Conservation (phyloP, 2,329 filamentous ascomycete species). For the Ceratocystis ficicola region DNA sequence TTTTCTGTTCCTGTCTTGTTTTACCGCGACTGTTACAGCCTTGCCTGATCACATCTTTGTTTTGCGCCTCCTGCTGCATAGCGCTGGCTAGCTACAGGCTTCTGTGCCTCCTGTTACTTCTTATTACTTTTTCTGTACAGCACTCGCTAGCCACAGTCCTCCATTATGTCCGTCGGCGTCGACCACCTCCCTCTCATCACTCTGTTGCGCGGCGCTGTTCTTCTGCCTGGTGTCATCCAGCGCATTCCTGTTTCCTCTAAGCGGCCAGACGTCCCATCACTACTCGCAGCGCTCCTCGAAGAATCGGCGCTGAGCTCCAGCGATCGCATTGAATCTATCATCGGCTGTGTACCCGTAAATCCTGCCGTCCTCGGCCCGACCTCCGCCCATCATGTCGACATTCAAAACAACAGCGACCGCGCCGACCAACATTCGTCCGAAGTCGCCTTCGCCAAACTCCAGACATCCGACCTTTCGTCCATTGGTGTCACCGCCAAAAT, state of each 20-base stretch:
- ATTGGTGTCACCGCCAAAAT: slow-evolving; percentile 75
- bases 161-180: slow-evolving; percentile 16
- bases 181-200: slow-evolving; percentile 60
- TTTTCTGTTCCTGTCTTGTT: background rate
- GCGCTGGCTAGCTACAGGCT: background rate
- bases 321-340: slow-evolving; percentile 53
- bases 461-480: slow-evolving; percentile 62
- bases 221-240: slow-evolving; percentile 74
- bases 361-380: slow-evolving; percentile 56
- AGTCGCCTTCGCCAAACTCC: slow-evolving; percentile 47
- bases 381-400: slow-evolving; percentile 49
- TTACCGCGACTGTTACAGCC: background rate
- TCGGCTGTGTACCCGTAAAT: slow-evolving; percentile 77
- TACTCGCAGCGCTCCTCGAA: slow-evolving; percentile 76
- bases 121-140: slow-evolving; percentile 25
- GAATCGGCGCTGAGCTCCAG: slow-evolving; percentile 55
- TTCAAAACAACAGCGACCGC: slow-evolving; percentile 57
- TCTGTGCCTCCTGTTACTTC: background rate
- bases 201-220: slow-evolving; percentile 64
- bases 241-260: slow-evolving; percentile 68
- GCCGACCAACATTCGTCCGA: slow-evolving; percentile 35
- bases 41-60: background rate
- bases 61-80: too few species aligned
- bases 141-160: slow-evolving; percentile 20
- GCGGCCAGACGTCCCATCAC: slow-evolving; percentile 75